Evolutionary conservation across 306 rosid species (phyloP).

Genomic region (Cucumis melo): DNA sequence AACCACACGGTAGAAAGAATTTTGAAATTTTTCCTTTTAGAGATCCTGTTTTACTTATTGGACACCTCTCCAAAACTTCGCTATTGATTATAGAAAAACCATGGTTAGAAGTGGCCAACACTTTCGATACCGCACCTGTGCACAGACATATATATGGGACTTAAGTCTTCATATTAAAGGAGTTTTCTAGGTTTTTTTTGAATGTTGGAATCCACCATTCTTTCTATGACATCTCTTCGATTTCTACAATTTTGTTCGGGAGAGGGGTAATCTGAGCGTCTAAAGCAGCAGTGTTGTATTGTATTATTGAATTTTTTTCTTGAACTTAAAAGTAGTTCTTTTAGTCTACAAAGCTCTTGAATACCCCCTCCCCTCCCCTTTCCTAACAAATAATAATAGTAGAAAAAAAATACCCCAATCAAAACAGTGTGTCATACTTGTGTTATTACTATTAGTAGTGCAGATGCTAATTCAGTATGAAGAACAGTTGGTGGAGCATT

Average conservation of each 20-base stretch:
- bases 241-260: constrained; percentile 4
- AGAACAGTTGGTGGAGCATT: neutral
- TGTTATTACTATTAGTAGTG: neutral
- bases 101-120: constrained; percentile 76
- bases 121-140: constrained; percentile 62
- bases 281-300: constrained; percentile 37
- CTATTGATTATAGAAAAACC: constrained; percentile 75
- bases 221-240: constrained; percentile 6
- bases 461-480: neutral
- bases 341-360: constrained; percentile 5
- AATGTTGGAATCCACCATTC: constrained; percentile 17
- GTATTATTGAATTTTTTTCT: constrained; percentile 28
- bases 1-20: constrained; percentile 33
- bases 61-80: constrained; percentile 53
- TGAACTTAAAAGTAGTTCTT: constrained; percentile 27
- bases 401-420: neutral
- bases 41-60: constrained; percentile 58
- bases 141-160: constrained; percentile 88
- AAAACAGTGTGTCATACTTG: neutral
- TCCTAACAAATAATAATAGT: neutral
- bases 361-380: neutral
- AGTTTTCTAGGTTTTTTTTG: constrained; percentile 25
- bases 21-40: constrained; percentile 47
- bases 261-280: constrained; percentile 13
- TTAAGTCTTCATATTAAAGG: constrained; percentile 13